These are phyloP conservation scores for Trichoderma gamsii DNA, from an alignment of 495 filamentous ascomycete species.

Conservation along the genomic window DNA sequence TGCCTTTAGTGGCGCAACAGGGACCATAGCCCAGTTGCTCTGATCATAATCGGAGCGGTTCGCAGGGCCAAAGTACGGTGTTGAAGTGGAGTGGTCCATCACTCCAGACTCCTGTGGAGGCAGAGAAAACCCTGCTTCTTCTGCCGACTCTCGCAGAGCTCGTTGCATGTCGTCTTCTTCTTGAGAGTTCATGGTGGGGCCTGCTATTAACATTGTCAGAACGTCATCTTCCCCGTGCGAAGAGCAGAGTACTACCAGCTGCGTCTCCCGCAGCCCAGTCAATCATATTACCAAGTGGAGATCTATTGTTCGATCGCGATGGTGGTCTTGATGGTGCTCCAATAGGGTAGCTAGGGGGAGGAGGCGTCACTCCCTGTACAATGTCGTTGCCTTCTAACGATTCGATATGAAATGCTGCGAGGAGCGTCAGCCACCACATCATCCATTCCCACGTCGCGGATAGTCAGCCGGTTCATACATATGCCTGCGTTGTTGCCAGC, in stretches of 20 bases:
- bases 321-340: constrained; percentile 62
- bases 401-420: constrained; percentile 52
- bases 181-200: constrained; percentile 25
- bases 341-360: constrained; percentile 28
- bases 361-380: constrained; percentile 35
- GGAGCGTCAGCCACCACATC: constrained; percentile 19
- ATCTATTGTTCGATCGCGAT: constrained; percentile 53
- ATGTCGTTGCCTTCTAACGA: constrained; percentile 41
- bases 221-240: constrained; percentile 15
- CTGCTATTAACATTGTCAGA: constrained; percentile 25
- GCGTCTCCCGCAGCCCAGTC: constrained; percentile 29
- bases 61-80: constrained; percentile 61
- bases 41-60: constrained; percentile 65
- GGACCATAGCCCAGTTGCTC: constrained; percentile 71
- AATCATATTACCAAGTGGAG: constrained; percentile 37
- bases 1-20: constrained; percentile 21
- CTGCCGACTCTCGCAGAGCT: constrained; percentile 33
- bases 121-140: constrained; percentile 28
- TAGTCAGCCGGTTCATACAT: constrained; percentile 21
- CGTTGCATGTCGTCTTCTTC: constrained; percentile 53
- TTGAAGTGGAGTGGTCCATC: constrained; percentile 26
- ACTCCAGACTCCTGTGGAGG: constrained; percentile 42
- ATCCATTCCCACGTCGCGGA: neutral
- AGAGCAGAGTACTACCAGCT: constrained; percentile 24
- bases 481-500: constrained; percentile 26